Conservation (phyloP, 306 rosid species). For the Begonia masoniana region DNA sequence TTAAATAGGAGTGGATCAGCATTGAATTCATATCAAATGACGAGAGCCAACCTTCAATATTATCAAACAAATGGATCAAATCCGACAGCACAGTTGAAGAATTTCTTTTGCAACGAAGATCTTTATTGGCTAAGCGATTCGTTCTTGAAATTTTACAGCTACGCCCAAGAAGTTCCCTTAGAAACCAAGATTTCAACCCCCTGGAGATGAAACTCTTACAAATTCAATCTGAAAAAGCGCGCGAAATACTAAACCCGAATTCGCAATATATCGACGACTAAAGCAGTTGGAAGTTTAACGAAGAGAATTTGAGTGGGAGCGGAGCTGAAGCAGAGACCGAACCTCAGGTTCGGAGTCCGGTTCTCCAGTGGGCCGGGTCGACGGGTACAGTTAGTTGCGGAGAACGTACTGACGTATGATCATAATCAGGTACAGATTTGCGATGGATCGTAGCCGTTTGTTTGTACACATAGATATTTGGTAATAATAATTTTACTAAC, state of each 20-base stretch:
- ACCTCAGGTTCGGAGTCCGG: slow-evolving; percentile 6
- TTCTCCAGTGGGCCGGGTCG: neutral
- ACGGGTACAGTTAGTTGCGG: neutral
- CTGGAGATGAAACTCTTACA: slow-evolving; percentile 1
- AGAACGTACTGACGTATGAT: neutral
- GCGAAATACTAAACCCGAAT: neutral
- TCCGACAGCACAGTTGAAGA: slow-evolving; percentile 19
- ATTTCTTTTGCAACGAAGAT: too few species aligned
- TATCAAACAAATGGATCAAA: slow-evolving; percentile 37
- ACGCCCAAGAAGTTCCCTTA: slow-evolving; percentile 5
- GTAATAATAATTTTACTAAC: neutral
- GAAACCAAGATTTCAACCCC: neutral
- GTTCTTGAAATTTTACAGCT: too few species aligned
- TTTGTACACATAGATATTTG: slow-evolving; percentile 2
- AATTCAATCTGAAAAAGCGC: neutral
- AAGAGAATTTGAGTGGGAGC: slow-evolving; percentile 10
- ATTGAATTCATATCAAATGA: slow-evolving; percentile 6
- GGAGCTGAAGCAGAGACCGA: slow-evolving; percentile 20
- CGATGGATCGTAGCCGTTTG: neutral
- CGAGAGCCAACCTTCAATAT: slow-evolving; percentile 29
- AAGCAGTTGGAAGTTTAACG: slow-evolving; percentile 5
- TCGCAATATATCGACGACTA: slow-evolving; percentile 7
- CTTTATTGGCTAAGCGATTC: too few species aligned
- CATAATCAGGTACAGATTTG: neutral
- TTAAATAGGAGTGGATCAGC: neutral